Evolutionary conservation across 768 basidiomycete genomes (phyloP).

Genomic region (Macrolepiota fuliginosa): DNA sequence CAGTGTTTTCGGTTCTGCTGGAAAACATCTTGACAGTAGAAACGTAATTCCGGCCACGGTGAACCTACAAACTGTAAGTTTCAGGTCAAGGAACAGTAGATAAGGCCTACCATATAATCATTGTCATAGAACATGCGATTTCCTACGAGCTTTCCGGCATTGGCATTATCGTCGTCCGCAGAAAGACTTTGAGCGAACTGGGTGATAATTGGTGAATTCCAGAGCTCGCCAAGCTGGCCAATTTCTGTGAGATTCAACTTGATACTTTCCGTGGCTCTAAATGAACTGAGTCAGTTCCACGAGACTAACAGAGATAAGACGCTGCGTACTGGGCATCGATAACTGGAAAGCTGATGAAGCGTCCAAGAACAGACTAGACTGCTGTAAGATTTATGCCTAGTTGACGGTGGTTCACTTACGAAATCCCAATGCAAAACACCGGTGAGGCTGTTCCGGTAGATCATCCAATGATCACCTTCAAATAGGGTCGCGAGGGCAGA

Average conservation of each 20-base stretch:
- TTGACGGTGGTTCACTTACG: slow-evolving; percentile 35
- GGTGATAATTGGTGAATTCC: slow-evolving; percentile 41
- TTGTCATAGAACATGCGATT: slow-evolving; percentile 66
- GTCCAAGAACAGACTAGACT: slow-evolving; percentile 54
- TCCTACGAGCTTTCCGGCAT: slow-evolving; percentile 50
- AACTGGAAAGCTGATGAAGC: slow-evolving; percentile 69
- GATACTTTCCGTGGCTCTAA: slow-evolving; percentile 55
- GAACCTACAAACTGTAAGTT: slow-evolving; percentile 41
- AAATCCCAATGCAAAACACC: slow-evolving; percentile 69
- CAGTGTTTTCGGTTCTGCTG: slow-evolving; percentile 54
- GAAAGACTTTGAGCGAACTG: slow-evolving; percentile 39
- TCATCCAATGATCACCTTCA: slow-evolving; percentile 68
- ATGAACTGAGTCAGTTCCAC: neutral
- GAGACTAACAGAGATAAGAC: neutral
- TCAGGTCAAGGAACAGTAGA: neutral
- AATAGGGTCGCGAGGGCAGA: slow-evolving; percentile 54
- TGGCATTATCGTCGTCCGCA: slow-evolving; percentile 38
- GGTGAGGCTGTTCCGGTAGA: slow-evolving; percentile 56
- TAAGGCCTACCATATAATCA: slow-evolving; percentile 60
- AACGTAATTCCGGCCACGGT: slow-evolving; percentile 57
- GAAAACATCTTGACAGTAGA: slow-evolving; percentile 66
- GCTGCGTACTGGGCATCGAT: slow-evolving; percentile 37
- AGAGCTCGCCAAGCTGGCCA: slow-evolving; percentile 45
- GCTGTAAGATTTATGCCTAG: neutral
- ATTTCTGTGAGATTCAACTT: slow-evolving; percentile 56